Conservation (phyloP, 129 eudicot species). For the Chrysanthemum lavandulifolium region DNA sequence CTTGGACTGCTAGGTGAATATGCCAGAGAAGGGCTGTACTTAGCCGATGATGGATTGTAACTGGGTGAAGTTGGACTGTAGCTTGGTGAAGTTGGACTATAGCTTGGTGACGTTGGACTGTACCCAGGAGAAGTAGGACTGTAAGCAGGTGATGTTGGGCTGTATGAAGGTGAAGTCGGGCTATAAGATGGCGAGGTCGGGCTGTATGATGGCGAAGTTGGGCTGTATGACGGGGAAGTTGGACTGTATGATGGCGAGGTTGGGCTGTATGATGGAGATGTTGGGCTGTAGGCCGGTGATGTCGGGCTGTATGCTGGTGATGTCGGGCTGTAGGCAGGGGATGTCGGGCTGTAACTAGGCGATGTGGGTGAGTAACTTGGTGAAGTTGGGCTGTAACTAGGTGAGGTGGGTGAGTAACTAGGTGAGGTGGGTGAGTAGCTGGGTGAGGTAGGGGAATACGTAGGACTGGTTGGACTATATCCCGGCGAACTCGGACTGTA, state of each 20-base stretch:
- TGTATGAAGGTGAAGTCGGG: no score
- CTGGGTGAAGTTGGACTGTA: constrained; percentile 89
- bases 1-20: constrained; percentile 98
- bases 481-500: constrained; percentile 78
- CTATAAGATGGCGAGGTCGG: no score
- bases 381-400: constrained; percentile 79
- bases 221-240: no score
- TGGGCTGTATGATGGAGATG: no score
- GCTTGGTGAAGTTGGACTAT: constrained; percentile 76
- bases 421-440: constrained; percentile 90
- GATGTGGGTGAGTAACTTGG: constrained; percentile 86
- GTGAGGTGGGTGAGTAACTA: constrained; percentile 75
- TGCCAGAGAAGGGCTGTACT: constrained; percentile 88
- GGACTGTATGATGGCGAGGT: no score
- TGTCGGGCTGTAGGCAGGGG: constrained; percentile 65
- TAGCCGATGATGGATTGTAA: constrained; percentile 76
- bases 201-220: no score
- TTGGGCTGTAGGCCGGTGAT: constrained; percentile 54
- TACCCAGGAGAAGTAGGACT: no score
- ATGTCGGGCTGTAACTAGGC: constrained; percentile 81
- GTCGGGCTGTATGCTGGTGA: constrained; percentile 83
- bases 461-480: constrained; percentile 76
- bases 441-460: constrained; percentile 90
- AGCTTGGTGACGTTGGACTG: no score
- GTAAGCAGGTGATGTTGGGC: no score